Evolutionary conservation across 2,329 filamentous ascomycete species (phyloP).

Genomic region (Xylariaceae sp.): DNA sequence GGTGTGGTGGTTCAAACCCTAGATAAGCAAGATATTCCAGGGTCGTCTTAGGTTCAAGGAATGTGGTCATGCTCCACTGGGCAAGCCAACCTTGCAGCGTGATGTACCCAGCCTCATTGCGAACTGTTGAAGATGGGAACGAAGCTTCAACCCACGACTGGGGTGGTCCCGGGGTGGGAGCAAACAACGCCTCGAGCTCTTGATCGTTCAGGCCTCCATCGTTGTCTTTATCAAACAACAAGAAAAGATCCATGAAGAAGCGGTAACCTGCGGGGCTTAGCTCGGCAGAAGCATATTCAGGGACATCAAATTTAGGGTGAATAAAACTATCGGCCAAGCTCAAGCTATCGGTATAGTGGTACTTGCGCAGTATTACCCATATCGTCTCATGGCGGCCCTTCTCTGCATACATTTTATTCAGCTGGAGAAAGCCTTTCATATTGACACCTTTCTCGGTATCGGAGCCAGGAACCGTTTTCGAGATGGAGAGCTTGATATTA

Average conservation of each 20-base stretch:
- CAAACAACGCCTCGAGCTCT: conserved; percentile 86
- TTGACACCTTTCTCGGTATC: conserved; percentile 77
- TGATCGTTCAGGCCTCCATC: conserved; percentile 89
- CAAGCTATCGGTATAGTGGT: conserved; percentile 94
- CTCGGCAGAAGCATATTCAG: conserved; percentile 90
- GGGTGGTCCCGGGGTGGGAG: conserved; percentile 89
- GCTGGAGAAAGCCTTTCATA: conserved; percentile 80
- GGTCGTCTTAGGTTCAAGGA: conserved; percentile 92
- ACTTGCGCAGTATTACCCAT: conserved; percentile 94
- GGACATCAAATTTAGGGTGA: conserved; percentile 92
- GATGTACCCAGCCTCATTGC: conserved; percentile 93
- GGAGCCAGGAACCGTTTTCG: conserved; percentile 68
- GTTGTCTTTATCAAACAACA: conserved; percentile 96
- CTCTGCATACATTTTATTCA: conserved; percentile 96
- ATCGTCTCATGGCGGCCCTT: conserved; percentile 98
- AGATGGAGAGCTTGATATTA: conserved; percentile 89
- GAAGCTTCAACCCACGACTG: conserved; percentile 85
- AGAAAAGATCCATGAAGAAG: conserved; percentile 96
- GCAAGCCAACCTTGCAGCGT: conserved; percentile 97
- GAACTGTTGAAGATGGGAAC: conserved; percentile 92
- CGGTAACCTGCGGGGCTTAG: conserved; percentile 92
- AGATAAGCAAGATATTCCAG: conserved; percentile 95
- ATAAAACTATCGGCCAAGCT: conserved; percentile 91
- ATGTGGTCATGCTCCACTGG: conserved; percentile 99
- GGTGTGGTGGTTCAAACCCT: conserved; percentile 83